Evolutionary conservation across 2,329 filamentous ascomycete species (phyloP).

Genomic region (Tympanopsis confertula): DNA sequence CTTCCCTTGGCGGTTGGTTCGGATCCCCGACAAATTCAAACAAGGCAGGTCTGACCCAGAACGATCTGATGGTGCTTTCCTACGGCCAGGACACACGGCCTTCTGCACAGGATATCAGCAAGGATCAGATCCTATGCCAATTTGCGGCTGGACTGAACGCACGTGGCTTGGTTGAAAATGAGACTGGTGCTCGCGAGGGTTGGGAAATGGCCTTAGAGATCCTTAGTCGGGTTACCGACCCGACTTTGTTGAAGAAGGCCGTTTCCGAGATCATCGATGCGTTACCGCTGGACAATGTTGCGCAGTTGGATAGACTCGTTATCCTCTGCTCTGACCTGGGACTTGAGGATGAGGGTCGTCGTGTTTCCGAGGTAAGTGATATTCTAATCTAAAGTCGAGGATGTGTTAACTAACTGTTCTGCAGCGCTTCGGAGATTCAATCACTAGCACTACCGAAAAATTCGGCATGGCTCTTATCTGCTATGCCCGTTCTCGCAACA

Average conservation of each 20-base stretch:
- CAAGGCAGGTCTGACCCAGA: constrained; percentile 39
- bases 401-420: not conserved
- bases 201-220: constrained; percentile 52
- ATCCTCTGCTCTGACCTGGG: constrained; percentile 41
- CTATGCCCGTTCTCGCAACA: constrained; percentile 48
- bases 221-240: constrained; percentile 41
- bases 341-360: constrained; percentile 38
- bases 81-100: constrained; percentile 26
- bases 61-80: constrained; percentile 51
- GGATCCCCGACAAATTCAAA: constrained; percentile 20
- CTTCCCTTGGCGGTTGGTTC: constrained; percentile 45
- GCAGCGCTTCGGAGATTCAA: constrained; percentile 46
- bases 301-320: constrained; percentile 45
- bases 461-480: constrained; percentile 51
- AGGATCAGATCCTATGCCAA: constrained; percentile 32
- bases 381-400: not conserved
- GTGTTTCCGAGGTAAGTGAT: constrained; percentile 40
- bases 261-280: constrained; percentile 39
- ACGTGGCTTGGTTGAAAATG: not conserved
- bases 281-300: constrained; percentile 36
- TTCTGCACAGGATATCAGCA: constrained; percentile 20
- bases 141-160: constrained; percentile 19
- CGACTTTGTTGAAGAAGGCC: constrained; percentile 30
- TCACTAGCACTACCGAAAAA: constrained; percentile 34
- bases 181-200: constrained; percentile 27